Evolutionary conservation across 2,329 filamentous ascomycete genomes (phyloP).

Genomic region (Daldinia eschscholtzii): DNA sequence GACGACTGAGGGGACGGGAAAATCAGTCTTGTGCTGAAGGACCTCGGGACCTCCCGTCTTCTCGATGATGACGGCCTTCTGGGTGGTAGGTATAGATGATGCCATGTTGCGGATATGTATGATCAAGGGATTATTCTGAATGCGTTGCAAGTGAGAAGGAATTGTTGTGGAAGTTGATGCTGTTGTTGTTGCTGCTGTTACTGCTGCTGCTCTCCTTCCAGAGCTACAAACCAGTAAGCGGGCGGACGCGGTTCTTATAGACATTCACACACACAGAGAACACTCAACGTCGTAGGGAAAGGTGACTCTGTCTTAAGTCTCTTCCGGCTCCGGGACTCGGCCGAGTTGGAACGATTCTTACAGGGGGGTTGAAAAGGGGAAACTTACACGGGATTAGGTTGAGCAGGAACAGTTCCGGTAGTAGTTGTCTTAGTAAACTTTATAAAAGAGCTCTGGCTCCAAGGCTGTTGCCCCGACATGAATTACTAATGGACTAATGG

Average conservation of each 20-base stretch:
- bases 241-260: slow-evolving; percentile 37
- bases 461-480: slow-evolving; percentile 10
- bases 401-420: neutral
- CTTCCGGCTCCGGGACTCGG: slow-evolving; percentile 14
- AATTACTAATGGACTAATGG: neutral
- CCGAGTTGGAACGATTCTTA: neutral
- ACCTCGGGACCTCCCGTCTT: slow-evolving; percentile 80
- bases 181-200: slow-evolving; percentile 25
- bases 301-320: neutral
- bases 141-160: slow-evolving; percentile 28
- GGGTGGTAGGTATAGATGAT: slow-evolving; percentile 69
- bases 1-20: slow-evolving; percentile 76
- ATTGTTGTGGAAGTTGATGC: slow-evolving; percentile 29
- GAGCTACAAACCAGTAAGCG: slow-evolving; percentile 35
- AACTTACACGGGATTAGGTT: neutral
- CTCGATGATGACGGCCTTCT: slow-evolving; percentile 80
- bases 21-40: slow-evolving; percentile 75
- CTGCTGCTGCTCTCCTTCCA: slow-evolving; percentile 16
- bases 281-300: neutral
- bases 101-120: slow-evolving; percentile 45
- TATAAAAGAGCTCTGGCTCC: slow-evolving; percentile 9
- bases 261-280: slow-evolving; percentile 27
- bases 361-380: neutral
- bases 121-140: slow-evolving; percentile 19
- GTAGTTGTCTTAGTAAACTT: neutral